Evolutionary conservation across 306 rosid species (phyloP).

Genomic region (Sphenostylis stenocarpa): DNA sequence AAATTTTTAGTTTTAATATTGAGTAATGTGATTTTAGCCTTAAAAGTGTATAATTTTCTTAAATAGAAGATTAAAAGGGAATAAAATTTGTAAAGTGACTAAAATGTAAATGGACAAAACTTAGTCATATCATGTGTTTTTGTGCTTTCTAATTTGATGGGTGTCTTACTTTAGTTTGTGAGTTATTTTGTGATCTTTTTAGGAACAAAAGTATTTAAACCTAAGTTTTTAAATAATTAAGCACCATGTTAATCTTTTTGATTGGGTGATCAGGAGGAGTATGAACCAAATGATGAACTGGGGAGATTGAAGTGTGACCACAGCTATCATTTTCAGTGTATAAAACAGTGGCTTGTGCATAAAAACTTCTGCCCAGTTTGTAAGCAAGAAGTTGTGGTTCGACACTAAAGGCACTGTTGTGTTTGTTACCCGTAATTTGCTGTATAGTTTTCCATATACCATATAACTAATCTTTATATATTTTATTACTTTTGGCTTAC

Average conservation of each 20-base stretch:
- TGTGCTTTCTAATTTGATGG: background rate
- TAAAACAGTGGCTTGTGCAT: slow-evolving; percentile 86
- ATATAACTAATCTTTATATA: slow-evolving; percentile 42
- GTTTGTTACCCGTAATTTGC: slow-evolving; percentile 26
- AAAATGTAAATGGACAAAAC: background rate
- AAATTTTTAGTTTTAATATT: background rate
- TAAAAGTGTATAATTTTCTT: background rate
- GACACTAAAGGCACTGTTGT: slow-evolving; percentile 38
- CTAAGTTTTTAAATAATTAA: background rate
- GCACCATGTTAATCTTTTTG: slow-evolving; percentile 4
- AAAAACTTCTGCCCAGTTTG: slow-evolving; percentile 93
- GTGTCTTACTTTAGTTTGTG: background rate
- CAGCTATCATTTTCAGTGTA: slow-evolving; percentile 72
- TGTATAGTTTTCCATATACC: slow-evolving; percentile 60
- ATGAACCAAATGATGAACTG: slow-evolving; percentile 77
- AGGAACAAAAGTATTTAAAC: no score
- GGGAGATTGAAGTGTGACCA: slow-evolving; percentile 89
- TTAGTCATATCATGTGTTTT: background rate
- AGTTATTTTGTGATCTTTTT: background rate
- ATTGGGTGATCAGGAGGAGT: slow-evolving; percentile 72
- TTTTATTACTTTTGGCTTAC: slow-evolving; percentile 34
- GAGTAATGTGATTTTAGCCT: background rate
- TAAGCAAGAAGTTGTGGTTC: slow-evolving; percentile 65
- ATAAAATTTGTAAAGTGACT: background rate
- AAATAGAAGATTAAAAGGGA: background rate